Conservation (phyloP, 1,139 yeast genomes). For the Yamadazyma spencermartinsiae region DNA sequence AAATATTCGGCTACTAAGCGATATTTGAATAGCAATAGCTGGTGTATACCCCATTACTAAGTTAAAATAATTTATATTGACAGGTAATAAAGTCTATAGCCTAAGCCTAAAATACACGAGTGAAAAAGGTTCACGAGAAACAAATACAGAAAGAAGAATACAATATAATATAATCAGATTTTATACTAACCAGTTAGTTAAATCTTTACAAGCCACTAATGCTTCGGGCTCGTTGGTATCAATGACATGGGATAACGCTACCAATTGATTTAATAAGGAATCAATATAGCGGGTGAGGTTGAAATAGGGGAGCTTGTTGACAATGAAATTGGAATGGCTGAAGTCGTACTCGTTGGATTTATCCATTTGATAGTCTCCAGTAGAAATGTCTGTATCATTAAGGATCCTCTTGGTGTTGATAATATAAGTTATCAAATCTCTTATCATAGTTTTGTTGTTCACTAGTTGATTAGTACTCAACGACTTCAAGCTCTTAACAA, state of each 20-base stretch:
- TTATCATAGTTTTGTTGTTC: slow-evolving; percentile 7
- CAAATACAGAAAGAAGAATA: not conserved
- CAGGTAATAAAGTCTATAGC: not conserved
- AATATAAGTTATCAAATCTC: slow-evolving; percentile 6
- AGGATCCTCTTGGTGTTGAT: slow-evolving; percentile 2
- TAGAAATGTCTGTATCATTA: slow-evolving; percentile 1
- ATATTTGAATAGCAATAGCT: no score
- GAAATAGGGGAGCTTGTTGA: slow-evolving; percentile 1
- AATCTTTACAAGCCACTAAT: slow-evolving; percentile 16
- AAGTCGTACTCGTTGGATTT: slow-evolving; percentile 1
- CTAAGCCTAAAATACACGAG: slow-evolving; percentile 1
- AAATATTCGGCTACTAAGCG: no score
- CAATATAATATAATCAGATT: not conserved
- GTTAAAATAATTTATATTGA: not conserved
- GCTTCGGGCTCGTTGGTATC: slow-evolving; percentile 9
- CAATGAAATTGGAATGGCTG: slow-evolving; percentile 1
- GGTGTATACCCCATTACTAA: no score
- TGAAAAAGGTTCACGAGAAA: not conserved
- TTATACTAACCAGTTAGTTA: slow-evolving; percentile 18
- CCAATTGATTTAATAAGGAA: slow-evolving; percentile 10
- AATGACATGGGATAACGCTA: slow-evolving; percentile 5
- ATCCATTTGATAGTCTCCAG: not conserved
- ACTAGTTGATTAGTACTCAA: slow-evolving; percentile 8
- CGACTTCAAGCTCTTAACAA: slow-evolving; percentile 11
- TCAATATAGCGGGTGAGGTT: slow-evolving; percentile 9